Conservation (phyloP, 805 yeast genomes). For the Metschnikowia aberdeeniae region DNA sequence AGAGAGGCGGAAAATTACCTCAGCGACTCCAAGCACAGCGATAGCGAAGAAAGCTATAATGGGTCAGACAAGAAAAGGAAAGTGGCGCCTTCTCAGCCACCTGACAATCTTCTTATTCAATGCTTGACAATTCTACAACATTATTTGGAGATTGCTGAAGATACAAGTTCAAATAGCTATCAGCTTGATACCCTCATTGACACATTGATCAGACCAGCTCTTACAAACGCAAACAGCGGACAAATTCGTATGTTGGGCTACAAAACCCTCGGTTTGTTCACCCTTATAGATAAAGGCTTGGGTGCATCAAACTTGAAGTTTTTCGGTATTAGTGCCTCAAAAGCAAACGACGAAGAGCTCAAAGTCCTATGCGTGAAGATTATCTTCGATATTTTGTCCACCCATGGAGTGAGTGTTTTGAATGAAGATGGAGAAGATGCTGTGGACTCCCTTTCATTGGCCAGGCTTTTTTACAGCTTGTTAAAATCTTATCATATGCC, state of each 20-base stretch:
- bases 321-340: conserved; percentile 65
- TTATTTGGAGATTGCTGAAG: conserved; percentile 63
- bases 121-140: conserved; percentile 68
- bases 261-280: conserved; percentile 73
- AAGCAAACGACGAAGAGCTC: conserved; percentile 56
- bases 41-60: conserved; percentile 27
- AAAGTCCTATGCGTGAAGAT: conserved; percentile 62
- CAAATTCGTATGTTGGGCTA: conserved; percentile 61
- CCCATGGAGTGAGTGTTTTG: conserved; percentile 68
- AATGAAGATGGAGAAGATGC: conserved; percentile 48
- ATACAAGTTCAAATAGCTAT: conserved; percentile 60
- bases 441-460: conserved; percentile 63
- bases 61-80: conserved; percentile 30
- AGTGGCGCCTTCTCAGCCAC: conserved; percentile 37
- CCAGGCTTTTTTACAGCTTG: conserved; percentile 65
- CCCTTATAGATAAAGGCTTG: conserved; percentile 59
- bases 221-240: conserved; percentile 45
- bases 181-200: conserved; percentile 67
- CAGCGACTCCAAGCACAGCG: conserved; percentile 18
- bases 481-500: conserved; percentile 55
- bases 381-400: conserved; percentile 72
- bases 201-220: conserved; percentile 75
- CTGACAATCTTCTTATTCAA: conserved; percentile 49
- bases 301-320: conserved; percentile 63
- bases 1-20: conserved; percentile 25